phyloP scores from a whole-genome alignment of 2,329 filamentous ascomycete genomes.

The Arthrobotrys conoides region DNA sequence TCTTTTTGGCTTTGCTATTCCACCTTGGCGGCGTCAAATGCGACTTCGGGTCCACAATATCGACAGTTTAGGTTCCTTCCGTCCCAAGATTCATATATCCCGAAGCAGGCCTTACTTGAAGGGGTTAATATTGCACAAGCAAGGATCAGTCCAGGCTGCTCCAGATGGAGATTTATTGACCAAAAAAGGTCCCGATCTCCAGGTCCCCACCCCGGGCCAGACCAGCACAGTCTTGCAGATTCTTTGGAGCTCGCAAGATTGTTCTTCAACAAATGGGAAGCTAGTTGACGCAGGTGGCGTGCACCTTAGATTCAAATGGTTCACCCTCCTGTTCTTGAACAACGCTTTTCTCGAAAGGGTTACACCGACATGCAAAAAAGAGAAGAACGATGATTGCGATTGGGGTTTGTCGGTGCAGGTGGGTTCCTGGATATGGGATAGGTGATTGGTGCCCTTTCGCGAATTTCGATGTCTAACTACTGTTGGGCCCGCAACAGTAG shows the following conservation, averaged over 20 bases:
- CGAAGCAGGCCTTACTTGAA: background rate
- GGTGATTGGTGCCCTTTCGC: conserved; percentile 55
- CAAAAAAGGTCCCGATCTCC: conserved; percentile 10
- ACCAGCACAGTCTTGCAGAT: background rate
- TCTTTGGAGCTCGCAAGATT: conserved; percentile 3
- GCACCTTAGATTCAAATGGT: conserved; percentile 12
- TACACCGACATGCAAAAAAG: background rate
- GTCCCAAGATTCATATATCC: conserved; percentile 1
- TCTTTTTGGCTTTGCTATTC: background rate
- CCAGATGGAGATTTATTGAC: background rate
- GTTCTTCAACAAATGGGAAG: conserved; percentile 17
- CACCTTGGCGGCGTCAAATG: conserved; percentile 2
- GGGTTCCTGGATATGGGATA: background rate
- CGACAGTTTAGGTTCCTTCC: conserved; percentile 11
- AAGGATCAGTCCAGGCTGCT: background rate
- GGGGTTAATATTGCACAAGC: conserved; percentile 1
- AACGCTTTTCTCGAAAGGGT: conserved; percentile 34
- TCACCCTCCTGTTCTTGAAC: background rate
- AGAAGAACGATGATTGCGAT: background rate
- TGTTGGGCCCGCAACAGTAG: conserved; percentile 13
- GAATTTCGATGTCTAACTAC: conserved; percentile 30
- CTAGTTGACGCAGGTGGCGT: conserved; percentile 45
- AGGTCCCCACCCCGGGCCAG: background rate
- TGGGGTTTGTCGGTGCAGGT: conserved; percentile 23
- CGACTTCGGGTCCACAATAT: background rate